Evolutionary conservation across 306 rosid genomes (phyloP).

Genomic region (Leucaena leucocephala): DNA sequence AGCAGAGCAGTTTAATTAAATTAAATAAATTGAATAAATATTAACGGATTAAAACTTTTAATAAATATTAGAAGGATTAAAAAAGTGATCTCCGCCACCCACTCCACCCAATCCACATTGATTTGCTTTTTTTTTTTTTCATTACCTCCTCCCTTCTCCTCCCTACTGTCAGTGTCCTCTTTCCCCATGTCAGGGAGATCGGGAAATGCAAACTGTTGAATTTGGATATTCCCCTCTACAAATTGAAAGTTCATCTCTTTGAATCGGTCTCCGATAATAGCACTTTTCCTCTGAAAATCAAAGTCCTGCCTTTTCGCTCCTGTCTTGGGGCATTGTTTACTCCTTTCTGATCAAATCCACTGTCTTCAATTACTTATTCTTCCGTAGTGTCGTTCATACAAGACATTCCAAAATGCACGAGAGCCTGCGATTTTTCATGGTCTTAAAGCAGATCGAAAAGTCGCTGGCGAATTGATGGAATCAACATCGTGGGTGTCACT

Average conservation of each 20-base stretch:
- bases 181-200: conserved; percentile 34
- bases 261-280: conserved; percentile 36
- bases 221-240: conserved; percentile 14
- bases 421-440: conserved; percentile 48
- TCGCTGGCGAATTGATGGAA: conserved; percentile 83
- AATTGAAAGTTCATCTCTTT: conserved; percentile 38
- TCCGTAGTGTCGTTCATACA: background rate
- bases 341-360: conserved; percentile 41
- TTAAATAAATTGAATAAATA: too few relatives aligned
- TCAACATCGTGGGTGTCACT: conserved; percentile 39
- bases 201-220: conserved; percentile 14
- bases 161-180: conserved; percentile 56
- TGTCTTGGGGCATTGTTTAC: conserved; percentile 17
- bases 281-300: conserved; percentile 36
- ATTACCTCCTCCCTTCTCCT: conserved; percentile 6
- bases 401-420: conserved; percentile 50
- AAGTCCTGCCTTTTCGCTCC: conserved; percentile 23
- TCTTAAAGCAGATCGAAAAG: conserved; percentile 54
- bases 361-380: conserved; percentile 2
- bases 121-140: conserved; percentile 19
- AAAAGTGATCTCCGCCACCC: conserved; percentile 52
- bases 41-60: too few relatives aligned
- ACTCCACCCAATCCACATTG: conserved; percentile 56
- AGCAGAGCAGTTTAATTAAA: background rate
- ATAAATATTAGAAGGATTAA: background rate